Base-by-base conservation (phyloP, 257 asterid genomes). In the Petunia secreta region DNA sequence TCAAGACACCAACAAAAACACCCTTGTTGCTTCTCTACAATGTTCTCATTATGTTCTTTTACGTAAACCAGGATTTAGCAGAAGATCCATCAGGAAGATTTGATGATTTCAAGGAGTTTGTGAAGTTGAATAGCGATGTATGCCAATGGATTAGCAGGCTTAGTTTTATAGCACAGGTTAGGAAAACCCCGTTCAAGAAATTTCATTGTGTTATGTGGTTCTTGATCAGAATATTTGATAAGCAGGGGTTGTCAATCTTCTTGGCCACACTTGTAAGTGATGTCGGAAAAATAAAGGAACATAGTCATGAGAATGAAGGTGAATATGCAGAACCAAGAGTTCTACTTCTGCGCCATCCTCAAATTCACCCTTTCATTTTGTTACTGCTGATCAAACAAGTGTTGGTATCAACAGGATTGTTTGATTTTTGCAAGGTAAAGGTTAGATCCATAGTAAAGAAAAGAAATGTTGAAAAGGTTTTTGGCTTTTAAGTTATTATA, bases 221-320 rank as follows among this genome's bases (percentile, higher is more conserved):
- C 16, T 43, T 46, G 5, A 73, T 16, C 7, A 1, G 37, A 16
- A 3, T 34, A 5, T 44, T 53, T 8, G 10, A 39, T 48, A n/a
- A 59, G 86, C 90, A 91, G 96, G 94, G 90, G 4, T 10, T 86
- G 37, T 85, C 90, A 46, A 75, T 89, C 40, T 68, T 91, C 46
- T 65, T 90, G 67, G 92, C 94, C 34, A 81, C 91, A 9, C 8
- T 86, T 9, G 79, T 90, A 63, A 88, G 85, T 83, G 84, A 88
- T 69, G 83, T 75, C 1, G 85, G 64, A 43, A 59, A 78, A 41
- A 79, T 69, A 2, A 83, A 63, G 14, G 80, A 53, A 13, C 34
- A 79, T 55, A 46, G 34, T 75, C 38, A 77, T 34, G 36, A 37
- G 8, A 50, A 8, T 15, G 71, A 80, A 9, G 50, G 15, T 43